Conservation (phyloP, 345 rosid genomes). For the Eucalyptus marginata region DNA sequence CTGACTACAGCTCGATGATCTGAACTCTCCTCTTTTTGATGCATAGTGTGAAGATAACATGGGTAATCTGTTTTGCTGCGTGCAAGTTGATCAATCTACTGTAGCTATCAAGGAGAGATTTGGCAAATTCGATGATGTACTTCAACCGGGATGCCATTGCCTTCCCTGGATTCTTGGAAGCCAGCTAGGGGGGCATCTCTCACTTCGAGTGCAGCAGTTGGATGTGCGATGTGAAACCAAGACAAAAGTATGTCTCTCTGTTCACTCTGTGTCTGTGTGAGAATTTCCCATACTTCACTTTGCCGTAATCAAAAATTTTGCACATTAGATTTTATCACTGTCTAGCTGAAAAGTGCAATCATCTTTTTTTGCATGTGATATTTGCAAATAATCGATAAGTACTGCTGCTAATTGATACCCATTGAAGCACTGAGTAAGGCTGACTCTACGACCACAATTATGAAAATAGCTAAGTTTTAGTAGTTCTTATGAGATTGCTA, state of each 20-base stretch:
- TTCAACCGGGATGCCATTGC: conserved; percentile 33
- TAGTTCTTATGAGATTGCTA: background rate
- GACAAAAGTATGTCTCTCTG: conserved; percentile 12
- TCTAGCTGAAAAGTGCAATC: background rate
- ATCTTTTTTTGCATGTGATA: background rate
- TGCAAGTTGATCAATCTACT: conserved; percentile 27
- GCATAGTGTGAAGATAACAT: conserved; percentile 2
- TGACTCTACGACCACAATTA: background rate
- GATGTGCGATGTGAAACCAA: conserved; percentile 32
- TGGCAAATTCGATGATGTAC: conserved; percentile 22
- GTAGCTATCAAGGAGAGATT: conserved; percentile 28
- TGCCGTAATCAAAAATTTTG: background rate
- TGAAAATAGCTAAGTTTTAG: background rate
- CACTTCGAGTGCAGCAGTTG: conserved; percentile 28
- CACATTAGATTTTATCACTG: background rate
- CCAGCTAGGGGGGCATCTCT: conserved; percentile 17
- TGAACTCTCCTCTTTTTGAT: background rate
- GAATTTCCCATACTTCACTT: background rate
- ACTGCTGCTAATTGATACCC: background rate
- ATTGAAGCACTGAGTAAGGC: background rate
- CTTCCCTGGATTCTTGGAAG: conserved; percentile 30
- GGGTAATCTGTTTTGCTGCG: conserved; percentile 19
- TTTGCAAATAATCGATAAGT: background rate
- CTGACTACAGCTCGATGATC: background rate
- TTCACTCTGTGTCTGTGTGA: background rate